Evolutionary conservation across 1,284 basidiomycete species (phyloP).

Genomic region (Trichosporon faecale): DNA sequence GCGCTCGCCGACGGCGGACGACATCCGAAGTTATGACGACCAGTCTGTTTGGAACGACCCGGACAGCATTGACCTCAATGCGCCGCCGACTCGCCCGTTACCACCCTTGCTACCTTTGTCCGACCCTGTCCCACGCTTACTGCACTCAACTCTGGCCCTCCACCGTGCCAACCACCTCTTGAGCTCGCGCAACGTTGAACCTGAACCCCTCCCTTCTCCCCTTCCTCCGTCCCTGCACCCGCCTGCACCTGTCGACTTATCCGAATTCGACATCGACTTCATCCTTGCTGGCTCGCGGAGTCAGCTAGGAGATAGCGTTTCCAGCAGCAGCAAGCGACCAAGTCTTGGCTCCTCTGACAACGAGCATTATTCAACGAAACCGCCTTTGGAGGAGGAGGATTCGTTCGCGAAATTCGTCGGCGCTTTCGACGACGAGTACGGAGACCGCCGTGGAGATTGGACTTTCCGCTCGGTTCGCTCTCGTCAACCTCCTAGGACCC

Average conservation of each 20-base stretch:
- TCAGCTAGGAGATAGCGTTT: slow-evolving; percentile 37
- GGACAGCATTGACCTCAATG: slow-evolving; percentile 13
- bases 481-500: neutral
- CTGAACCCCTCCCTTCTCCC: slow-evolving; percentile 50
- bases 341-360: neutral
- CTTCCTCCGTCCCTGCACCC: slow-evolving; percentile 50
- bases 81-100: slow-evolving; percentile 35
- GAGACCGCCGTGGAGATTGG: slow-evolving; percentile 53
- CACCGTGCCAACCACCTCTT: slow-evolving; percentile 51
- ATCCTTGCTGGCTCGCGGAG: slow-evolving; percentile 51
- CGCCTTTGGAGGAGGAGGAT: slow-evolving; percentile 47
- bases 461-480: slow-evolving; percentile 45
- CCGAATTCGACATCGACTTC: slow-evolving; percentile 54
- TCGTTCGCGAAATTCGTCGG: slow-evolving; percentile 54
- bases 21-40: slow-evolving; percentile 16
- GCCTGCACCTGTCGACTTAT: slow-evolving; percentile 51
- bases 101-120: slow-evolving; percentile 51
- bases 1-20: slow-evolving; percentile 11
- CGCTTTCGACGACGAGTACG: slow-evolving; percentile 53
- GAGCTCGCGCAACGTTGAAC: slow-evolving; percentile 44
- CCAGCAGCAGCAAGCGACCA: slow-evolving; percentile 6
- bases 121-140: slow-evolving; percentile 50
- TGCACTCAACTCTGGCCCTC: slow-evolving; percentile 49
- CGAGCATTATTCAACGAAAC: neutral
- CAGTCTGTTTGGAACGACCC: slow-evolving; percentile 25